Percentiles rank a stretch among this genome's conserved stretches.
Evolutionary conservation across 345 rosid genomes (phyloP).

Genomic region (Linum usitatissimum): DNA sequence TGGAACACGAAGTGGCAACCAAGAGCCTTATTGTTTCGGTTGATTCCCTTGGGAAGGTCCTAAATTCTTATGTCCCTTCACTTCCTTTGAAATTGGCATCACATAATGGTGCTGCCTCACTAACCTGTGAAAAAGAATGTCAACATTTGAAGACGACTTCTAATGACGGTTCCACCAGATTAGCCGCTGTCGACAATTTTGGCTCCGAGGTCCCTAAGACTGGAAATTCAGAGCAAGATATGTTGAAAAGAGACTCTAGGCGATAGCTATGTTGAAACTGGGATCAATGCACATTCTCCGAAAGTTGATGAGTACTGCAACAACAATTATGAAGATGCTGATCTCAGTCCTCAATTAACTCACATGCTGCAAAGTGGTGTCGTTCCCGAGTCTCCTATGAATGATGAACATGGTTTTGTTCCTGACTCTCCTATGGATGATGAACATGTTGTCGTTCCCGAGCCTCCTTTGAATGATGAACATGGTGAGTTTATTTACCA

Average conservation of each 20-base stretch:
- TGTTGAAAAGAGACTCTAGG: conserved; percentile 15
- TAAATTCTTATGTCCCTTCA: conserved; percentile 45
- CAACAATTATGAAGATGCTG: conserved; percentile 28
- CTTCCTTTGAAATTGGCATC: conserved; percentile 25
- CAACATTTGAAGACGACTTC: conserved; percentile 13
- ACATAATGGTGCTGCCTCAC: conserved; percentile 9
- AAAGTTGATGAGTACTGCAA: conserved; percentile 24
- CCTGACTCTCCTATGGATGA: conserved; percentile 72
- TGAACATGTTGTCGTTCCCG: conserved; percentile 74
- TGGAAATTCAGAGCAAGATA: conserved; percentile 22
- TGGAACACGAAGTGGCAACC: conserved; percentile 22
- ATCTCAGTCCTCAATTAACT: conserved; percentile 77
- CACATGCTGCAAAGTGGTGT: conserved; percentile 60
- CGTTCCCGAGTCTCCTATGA: conserved; percentile 89
- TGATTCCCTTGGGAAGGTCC: conserved; percentile 59
- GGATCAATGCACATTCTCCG: conserved; percentile 21
- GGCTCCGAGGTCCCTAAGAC: conserved; percentile 19
- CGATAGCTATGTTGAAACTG: conserved; percentile 21
- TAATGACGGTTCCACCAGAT: conserved; percentile 15
- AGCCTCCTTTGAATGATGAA: conserved; percentile 65
- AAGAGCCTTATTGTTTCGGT: conserved; percentile 31
- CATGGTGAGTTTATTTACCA: conserved; percentile 28
- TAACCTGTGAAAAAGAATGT: conserved; percentile 17
- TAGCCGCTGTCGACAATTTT: conserved; percentile 15
- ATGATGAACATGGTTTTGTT: conserved; percentile 14